Conservation (phyloP, 2,329 filamentous ascomycete species). For the Apiospora marii region DNA sequence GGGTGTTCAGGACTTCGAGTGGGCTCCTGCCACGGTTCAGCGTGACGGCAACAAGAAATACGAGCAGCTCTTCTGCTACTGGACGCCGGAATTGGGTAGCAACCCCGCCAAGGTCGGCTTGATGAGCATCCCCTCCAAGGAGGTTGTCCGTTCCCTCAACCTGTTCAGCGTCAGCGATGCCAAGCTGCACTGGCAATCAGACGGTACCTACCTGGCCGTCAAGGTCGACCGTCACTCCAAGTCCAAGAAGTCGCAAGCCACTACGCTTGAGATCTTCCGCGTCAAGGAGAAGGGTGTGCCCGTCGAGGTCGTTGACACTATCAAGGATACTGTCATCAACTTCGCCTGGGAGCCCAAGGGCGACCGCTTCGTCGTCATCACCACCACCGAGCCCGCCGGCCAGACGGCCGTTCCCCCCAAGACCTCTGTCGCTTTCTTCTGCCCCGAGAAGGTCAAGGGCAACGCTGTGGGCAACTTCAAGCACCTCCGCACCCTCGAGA, state of each 20-base stretch:
- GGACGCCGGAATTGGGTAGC: conserved; percentile 97
- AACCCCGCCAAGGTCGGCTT: conserved; percentile 96
- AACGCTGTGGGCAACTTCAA: conserved; percentile 89
- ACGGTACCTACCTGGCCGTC: conserved; percentile 92
- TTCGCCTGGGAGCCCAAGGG: conserved; percentile 99
- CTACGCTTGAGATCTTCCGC: conserved; percentile 98
- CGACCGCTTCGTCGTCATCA: conserved; percentile 96
- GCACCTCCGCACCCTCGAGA: conserved; percentile 92
- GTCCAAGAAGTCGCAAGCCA: conserved; percentile 97
- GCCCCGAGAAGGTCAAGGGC: conserved; percentile 92
- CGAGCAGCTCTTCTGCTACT: conserved; percentile 97
- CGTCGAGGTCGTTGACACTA: conserved; percentile 95
- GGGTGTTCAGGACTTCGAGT: conserved; percentile 96
- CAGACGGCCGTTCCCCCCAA: conserved; percentile 88
- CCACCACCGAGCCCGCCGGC: conserved; percentile 82
- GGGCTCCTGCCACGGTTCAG: conserved; percentile 84
- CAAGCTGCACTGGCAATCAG: conserved; percentile 98
- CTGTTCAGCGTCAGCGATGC: conserved; percentile 98
- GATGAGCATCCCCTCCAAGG: conserved; percentile 95
- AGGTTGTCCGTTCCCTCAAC: conserved; percentile 92
- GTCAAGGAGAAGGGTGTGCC: conserved; percentile 97
- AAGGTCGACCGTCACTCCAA: conserved; percentile 99
- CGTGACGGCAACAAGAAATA: conserved; percentile 89
- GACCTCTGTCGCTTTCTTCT: conserved; percentile 95
- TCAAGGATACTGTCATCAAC: conserved; percentile 99